These are phyloP conservation scores for Picea mariana DNA, from an alignment of 83 land plant genomes.

Conservation along the genomic window DNA sequence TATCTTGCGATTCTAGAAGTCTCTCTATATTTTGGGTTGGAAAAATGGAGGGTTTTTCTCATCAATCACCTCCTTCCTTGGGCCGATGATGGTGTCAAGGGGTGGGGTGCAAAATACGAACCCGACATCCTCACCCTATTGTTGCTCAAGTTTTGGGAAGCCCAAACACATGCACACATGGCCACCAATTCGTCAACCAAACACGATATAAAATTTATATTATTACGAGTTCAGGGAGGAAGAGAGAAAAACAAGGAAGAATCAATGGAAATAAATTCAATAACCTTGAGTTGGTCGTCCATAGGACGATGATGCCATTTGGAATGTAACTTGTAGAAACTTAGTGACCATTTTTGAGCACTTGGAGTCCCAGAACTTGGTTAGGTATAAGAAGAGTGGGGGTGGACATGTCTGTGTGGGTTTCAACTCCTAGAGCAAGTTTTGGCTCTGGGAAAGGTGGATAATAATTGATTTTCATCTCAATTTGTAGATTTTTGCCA, in stretches of 20 bases:
- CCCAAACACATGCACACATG: too few species aligned
- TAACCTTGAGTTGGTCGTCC: constrained; percentile 72
- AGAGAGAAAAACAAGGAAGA: too few species aligned
- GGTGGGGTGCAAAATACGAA: neutral
- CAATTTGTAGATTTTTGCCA: constrained; percentile 31
- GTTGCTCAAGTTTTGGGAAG: too few species aligned
- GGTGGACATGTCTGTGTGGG: constrained; percentile 63
- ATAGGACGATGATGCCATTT: constrained; percentile 50
- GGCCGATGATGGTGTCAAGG: neutral
- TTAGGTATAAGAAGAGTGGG: constrained; percentile 69
- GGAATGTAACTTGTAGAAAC: constrained; percentile 20
- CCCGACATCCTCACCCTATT: neutral
- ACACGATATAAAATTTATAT: too few species aligned
- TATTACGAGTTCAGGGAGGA: too few species aligned
- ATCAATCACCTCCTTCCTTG: neutral
- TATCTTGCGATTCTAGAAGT: neutral
- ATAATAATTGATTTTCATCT: constrained; percentile 70
- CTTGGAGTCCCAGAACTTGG: constrained; percentile 67
- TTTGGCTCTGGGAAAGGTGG: constrained; percentile 61
- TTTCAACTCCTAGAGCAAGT: constrained; percentile 13
- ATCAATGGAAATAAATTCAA: too few species aligned
- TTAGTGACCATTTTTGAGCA: constrained; percentile 52
- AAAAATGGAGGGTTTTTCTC: constrained; percentile 4
- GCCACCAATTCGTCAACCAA: too few species aligned
- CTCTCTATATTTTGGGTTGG: neutral